Evolutionary conservation across 257 asterid genomes (phyloP).

Genomic region (Osmanthus fragrans): DNA sequence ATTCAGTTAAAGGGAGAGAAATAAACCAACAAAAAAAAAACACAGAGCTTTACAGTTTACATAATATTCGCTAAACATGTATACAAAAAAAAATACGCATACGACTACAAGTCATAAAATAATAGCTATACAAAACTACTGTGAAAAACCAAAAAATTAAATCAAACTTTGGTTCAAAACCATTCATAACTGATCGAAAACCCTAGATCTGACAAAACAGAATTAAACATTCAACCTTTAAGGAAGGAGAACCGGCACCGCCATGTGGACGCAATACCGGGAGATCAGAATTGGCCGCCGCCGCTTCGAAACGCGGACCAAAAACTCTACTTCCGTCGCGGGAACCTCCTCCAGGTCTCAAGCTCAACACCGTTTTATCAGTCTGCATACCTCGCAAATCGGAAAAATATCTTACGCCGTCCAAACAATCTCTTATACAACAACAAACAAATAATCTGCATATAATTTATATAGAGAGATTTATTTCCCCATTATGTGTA

Average conservation of each 20-base stretch:
- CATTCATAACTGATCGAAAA: slow-evolving; percentile 7
- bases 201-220: slow-evolving; percentile 41
- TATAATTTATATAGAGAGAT: slow-evolving; percentile 6
- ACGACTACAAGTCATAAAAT: background rate
- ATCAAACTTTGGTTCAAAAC: background rate
- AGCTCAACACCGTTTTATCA: slow-evolving; percentile 62
- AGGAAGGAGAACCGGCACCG: slow-evolving; percentile 34
- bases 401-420: slow-evolving; percentile 11
- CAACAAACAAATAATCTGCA: slow-evolving; percentile 16
- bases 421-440: slow-evolving; percentile 16
- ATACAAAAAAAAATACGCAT: background rate
- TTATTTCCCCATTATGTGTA: slow-evolving; percentile 16
- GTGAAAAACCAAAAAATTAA: slow-evolving; percentile 2
- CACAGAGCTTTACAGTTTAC: too few relatives aligned
- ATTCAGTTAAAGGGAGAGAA: background rate
- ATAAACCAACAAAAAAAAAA: background rate
- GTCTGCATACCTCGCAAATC: slow-evolving; percentile 60
- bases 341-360: slow-evolving; percentile 76
- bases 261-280: slow-evolving; percentile 47
- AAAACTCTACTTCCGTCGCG: slow-evolving; percentile 58
- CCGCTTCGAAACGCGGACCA: slow-evolving; percentile 53
- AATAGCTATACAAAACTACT: background rate
- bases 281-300: slow-evolving; percentile 25
- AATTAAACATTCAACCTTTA: slow-evolving; percentile 42
- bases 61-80: too few relatives aligned